Evolutionary conservation across 345 rosid genomes (phyloP), one percentile per base, ranked within the genome.

Genomic region (Populus deltoides): DNA sequence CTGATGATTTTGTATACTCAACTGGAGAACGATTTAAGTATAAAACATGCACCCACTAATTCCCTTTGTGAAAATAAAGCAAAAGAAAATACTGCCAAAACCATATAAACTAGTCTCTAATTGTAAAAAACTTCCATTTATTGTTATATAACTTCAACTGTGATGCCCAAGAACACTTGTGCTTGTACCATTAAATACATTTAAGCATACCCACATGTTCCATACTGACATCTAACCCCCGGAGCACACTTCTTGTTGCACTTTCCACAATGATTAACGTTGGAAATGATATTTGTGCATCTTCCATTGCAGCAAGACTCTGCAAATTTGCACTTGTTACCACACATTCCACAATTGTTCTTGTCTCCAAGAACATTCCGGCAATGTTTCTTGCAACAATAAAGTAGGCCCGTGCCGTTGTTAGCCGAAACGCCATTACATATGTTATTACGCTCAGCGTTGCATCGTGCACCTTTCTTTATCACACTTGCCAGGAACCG

Each of bases 331-430:
- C 96, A 91, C 79, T 85, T 88, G 25, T 72, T 75, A 13, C 90
- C 89, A 13, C 98, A 92, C 10, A 9, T 17, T 1, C 94, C 92
- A 13, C 97, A 90, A 77, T 92, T 87, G 78, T 90, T 87, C 88
- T 25, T 9, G 79, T 92, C 97, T 7, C 90, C 76, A 9, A 83
- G 82, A 36, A 87, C 74, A 63, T 92, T 87, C 8, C 91, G 75
- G 79, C 97, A 93, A 78, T 90, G 97, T 18, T 17, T 87, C 90
- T 89, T 89, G 89, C 98, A 93, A 61, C 98, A 93, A n/a, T 84
- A 61, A 31, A 93, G 81, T 38, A 87, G 75, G 73, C 87, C 77
- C 1, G 91, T 90, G 61, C 94, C 92, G 1, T 90, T 88, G 86
- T 90, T 90, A 0, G 90, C 92, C 0, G 78, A 66, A 9, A 90